phyloP scores from a whole-genome alignment of 2,329 filamentous ascomycete species.

The Gremmenia infestans region DNA sequence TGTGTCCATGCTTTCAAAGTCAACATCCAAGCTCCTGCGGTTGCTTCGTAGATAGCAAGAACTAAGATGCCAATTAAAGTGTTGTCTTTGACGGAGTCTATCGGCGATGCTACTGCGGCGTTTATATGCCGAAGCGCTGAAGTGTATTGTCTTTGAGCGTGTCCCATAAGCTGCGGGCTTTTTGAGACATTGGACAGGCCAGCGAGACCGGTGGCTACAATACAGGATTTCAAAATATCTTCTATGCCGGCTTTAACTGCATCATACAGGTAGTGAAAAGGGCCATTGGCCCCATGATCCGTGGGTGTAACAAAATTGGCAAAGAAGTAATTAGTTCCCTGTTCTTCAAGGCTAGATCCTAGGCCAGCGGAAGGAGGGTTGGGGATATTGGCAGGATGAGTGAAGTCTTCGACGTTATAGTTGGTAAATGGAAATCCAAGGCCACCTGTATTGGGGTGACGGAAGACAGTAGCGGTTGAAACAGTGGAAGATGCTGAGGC shows the following conservation, averaged over 20 bases:
- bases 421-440: not conserved
- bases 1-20: conserved; percentile 48
- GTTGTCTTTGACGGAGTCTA: conserved; percentile 43
- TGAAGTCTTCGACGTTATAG: not conserved
- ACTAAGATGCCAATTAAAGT: conserved; percentile 50
- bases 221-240: conserved; percentile 3
- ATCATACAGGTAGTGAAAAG: conserved; percentile 1
- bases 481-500: not conserved
- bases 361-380: not conserved
- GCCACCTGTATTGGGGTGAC: not conserved
- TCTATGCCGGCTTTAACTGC: conserved; percentile 2
- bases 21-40: conserved; percentile 40
- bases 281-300: conserved; percentile 1
- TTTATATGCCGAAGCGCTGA: conserved; percentile 45
- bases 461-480: not conserved
- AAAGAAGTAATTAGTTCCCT: conserved; percentile 12
- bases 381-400: conserved; percentile 4
- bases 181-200: conserved; percentile 47
- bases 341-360: conserved; percentile 1
- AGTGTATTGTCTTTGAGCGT: conserved; percentile 45
- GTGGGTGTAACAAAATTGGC: conserved; percentile 10
- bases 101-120: conserved; percentile 40
- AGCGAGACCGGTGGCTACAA: conserved; percentile 41
- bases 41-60: conserved; percentile 48
- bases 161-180: conserved; percentile 38